Evolutionary conservation across 805 yeast species (phyloP), one percentile per base, ranked within the genome.

Genomic region (Yamadazyma olivae): DNA sequence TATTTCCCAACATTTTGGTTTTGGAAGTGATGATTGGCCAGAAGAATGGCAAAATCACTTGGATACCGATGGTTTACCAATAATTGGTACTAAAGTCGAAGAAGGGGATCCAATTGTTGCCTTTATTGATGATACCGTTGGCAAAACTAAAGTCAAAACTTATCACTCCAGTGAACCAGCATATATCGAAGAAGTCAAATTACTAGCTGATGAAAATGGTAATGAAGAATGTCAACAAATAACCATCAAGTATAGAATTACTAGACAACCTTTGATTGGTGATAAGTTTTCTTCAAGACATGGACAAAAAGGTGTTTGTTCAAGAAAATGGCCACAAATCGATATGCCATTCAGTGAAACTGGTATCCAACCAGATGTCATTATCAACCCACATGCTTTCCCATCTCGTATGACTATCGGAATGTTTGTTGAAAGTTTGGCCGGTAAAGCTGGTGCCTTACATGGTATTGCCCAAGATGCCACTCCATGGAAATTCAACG

Each of bases 381-480:
- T 93, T 56, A 93, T 93, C 56, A 93, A 93, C 61, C 99, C 99
- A 3, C 99, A 91, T 61, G 99, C 98, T 48, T 93, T 91, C 91
- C 99, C 99, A 51, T 91, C 98, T 32, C 93, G 99, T 73, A 93
- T 93, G 99, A 93, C 99, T 9, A 91, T 93, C 64, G 99, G 99
- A 71, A 93, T 93, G 98, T 93, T 93, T 66, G 97, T 93, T 32
- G 99, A 93, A 66, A 84, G 95, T 36, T 66, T 93, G 39, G 98
- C 99, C n/a, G 99, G 99, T 56, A 93, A 93, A 64, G 93, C 98
- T 4, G 99, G 99, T 60, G 96, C 96, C 5, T 68, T 93, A 53
- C 99, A 93, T 50, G 99, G 99, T 54, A 82, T 90, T 57, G 95
- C 98, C 1, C 98, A 91, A 54, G 98, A 93, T 56, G 79, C 95